Percentiles rank a stretch among this genome's conserved stretches.
phyloP scores from a whole-genome alignment of 257 asterid genomes.

The Leonotis leonurus region DNA sequence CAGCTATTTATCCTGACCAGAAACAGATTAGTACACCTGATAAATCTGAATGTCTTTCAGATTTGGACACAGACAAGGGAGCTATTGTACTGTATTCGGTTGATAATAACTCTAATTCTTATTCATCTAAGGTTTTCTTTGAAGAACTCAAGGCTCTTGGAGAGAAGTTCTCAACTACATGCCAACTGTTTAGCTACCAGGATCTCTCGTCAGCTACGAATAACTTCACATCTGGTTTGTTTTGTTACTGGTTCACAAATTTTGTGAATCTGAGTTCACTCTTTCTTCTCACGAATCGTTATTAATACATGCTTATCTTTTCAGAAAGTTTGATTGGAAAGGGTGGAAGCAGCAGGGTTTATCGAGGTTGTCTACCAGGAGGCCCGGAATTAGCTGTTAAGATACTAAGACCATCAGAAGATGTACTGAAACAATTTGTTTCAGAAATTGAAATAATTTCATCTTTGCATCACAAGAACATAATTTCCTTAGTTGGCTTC shows the following conservation, averaged over 20 bases:
- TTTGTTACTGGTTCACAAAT: slow-evolving; percentile 5
- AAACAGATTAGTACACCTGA: slow-evolving; percentile 36
- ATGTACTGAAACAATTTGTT: slow-evolving; percentile 57
- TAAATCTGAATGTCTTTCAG: slow-evolving; percentile 24
- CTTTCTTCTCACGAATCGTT: slow-evolving; percentile 1
- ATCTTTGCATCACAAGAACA: slow-evolving; percentile 62
- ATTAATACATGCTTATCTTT: slow-evolving; percentile 11
- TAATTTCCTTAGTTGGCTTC: slow-evolving; percentile 66
- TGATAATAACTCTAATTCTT: slow-evolving; percentile 19
- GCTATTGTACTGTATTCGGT: slow-evolving; percentile 29
- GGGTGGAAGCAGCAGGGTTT: slow-evolving; percentile 91
- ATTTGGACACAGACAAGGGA: slow-evolving; percentile 34
- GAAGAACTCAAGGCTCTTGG: slow-evolving; percentile 52
- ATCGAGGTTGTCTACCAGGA: slow-evolving; percentile 59
- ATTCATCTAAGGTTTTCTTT: slow-evolving; percentile 23
- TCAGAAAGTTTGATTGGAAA: slow-evolving; percentile 73
- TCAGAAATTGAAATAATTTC: slow-evolving; percentile 71
- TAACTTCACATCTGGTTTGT: slow-evolving; percentile 55
- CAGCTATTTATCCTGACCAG: slow-evolving; percentile 62
- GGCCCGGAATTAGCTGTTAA: slow-evolving; percentile 72
- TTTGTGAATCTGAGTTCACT: neutral
- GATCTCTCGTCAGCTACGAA: slow-evolving; percentile 69
- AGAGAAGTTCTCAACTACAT: slow-evolving; percentile 44
- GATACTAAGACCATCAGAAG: slow-evolving; percentile 63
- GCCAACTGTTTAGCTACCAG: slow-evolving; percentile 55